phyloP scores from a whole-genome alignment of 2,329 filamentous ascomycete genomes.

The Colletotrichum tropicale region DNA sequence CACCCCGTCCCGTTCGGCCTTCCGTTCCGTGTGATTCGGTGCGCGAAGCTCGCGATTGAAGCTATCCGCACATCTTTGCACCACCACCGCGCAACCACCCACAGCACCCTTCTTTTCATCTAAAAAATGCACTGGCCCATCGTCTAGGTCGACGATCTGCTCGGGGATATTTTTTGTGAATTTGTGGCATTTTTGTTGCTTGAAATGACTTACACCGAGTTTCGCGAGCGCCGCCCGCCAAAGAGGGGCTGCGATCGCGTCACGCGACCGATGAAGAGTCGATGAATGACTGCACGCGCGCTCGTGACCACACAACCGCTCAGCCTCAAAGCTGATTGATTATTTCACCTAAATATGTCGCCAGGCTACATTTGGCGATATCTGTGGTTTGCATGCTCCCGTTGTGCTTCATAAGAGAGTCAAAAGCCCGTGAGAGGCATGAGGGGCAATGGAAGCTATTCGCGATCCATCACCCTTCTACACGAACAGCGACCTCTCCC shows the following conservation, averaged over 20 bases:
- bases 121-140: not conserved
- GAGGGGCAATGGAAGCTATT: conserved; percentile 12
- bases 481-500: not conserved
- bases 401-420: not conserved
- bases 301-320: not conserved
- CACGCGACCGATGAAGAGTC: conserved; percentile 6
- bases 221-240: conserved; percentile 2
- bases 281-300: not conserved
- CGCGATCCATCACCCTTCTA: not conserved
- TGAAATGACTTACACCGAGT: conserved; percentile 21
- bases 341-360: not conserved
- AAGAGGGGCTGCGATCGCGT: not conserved
- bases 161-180: conserved; percentile 5
- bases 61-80: conserved; percentile 22
- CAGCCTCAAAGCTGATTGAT: not conserved
- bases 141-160: conserved; percentile 4
- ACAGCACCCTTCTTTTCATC: not conserved
- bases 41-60: conserved; percentile 11
- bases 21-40: not conserved
- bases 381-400: not conserved
- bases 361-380: not conserved
- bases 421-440: not conserved
- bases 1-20: not conserved
- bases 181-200: conserved; percentile 7
- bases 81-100: conserved; percentile 5